phyloP scores from a whole-genome alignment of 1,284 basidiomycete genomes.

The Cryptococcus depauperatus region DNA sequence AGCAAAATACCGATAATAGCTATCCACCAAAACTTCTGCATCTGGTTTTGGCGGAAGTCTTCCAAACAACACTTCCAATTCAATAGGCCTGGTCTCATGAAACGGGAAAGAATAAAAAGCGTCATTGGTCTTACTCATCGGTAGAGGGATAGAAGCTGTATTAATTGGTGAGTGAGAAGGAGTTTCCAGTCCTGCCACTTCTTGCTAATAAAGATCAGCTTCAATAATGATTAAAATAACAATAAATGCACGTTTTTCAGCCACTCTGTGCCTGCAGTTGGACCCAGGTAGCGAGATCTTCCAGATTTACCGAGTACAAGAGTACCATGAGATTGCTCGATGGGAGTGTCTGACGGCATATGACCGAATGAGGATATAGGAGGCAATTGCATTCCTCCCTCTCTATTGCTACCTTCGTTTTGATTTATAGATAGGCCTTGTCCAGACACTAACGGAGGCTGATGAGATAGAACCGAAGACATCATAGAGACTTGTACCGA shows the following conservation, averaged over 20 bases:
- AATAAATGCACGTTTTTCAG: slow-evolving; percentile 19
- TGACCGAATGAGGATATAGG: slow-evolving; percentile 1
- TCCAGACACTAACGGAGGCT: too few species aligned
- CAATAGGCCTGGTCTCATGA: background rate
- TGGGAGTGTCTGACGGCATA: slow-evolving; percentile 3
- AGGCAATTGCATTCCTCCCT: too few species aligned
- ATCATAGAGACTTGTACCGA: background rate
- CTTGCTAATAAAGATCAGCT: slow-evolving; percentile 16
- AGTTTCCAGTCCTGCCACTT: slow-evolving; percentile 10
- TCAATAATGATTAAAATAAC: background rate
- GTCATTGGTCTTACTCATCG: too few species aligned
- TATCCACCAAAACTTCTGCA: slow-evolving; percentile 23
- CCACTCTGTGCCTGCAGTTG: slow-evolving; percentile 35
- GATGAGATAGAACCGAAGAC: background rate
- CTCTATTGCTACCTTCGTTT: too few species aligned
- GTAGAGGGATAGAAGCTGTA: too few species aligned
- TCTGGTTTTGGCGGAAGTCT: slow-evolving; percentile 26
- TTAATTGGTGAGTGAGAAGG: background rate
- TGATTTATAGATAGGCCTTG: too few species aligned
- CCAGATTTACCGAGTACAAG: slow-evolving; percentile 28
- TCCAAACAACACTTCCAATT: slow-evolving; percentile 8
- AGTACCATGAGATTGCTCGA: slow-evolving; percentile 30
- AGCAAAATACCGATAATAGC: slow-evolving; percentile 27
- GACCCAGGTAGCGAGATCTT: slow-evolving; percentile 30
- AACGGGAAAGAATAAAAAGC: slow-evolving; percentile 12